These are phyloP conservation scores for Oryza brachyantha DNA, from an alignment of 176 grass and related monocot species.

Conservation along the genomic window DNA sequence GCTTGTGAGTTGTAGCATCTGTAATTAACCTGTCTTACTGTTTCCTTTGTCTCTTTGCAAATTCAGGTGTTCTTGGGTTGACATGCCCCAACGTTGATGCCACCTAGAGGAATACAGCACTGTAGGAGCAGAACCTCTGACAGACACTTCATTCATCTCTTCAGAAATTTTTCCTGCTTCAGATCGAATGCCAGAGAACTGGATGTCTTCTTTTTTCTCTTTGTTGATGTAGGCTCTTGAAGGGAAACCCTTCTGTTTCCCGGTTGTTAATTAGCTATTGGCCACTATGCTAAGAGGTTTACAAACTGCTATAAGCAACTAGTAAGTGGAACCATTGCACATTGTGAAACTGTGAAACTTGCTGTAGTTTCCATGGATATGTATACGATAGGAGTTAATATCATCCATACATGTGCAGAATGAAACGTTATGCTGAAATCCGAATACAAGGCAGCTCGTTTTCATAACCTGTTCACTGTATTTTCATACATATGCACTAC, in stretches of 20 bases:
- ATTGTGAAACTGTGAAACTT: not conserved
- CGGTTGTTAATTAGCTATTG: not conserved
- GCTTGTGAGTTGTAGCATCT: not conserved
- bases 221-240: not conserved
- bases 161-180: not conserved
- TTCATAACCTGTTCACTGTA: no score
- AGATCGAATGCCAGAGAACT: not conserved
- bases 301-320: not conserved
- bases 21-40: not conserved
- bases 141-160: not conserved
- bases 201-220: not conserved
- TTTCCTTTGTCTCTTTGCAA: not conserved
- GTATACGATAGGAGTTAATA: not conserved
- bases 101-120: not conserved
- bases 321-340: not conserved
- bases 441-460: no score
- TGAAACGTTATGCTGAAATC: not conserved
- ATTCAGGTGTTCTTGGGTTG: not conserved
- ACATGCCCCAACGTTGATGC: not conserved
- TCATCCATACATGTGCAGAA: not conserved
- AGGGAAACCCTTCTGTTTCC: not conserved
- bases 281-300: not conserved
- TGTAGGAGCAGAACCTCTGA: not conserved
- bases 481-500: no score
- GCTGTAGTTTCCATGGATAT: not conserved